Base-by-base conservation (phyloP, 441 rosid genomes). In the Pelargonium fulgidum region DNA sequence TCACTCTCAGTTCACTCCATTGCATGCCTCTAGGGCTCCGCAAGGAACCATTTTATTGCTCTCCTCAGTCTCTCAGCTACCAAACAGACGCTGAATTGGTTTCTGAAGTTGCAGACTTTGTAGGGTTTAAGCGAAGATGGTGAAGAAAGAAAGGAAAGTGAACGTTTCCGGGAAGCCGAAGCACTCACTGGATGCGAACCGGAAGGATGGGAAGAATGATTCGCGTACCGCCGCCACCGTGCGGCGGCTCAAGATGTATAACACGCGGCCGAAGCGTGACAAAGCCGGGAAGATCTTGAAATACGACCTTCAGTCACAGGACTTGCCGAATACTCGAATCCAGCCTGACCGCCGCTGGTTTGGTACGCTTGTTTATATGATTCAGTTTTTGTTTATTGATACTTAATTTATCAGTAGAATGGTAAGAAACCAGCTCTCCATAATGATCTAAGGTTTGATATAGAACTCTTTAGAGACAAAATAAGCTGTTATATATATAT, bases 301-400 rank as follows among this genome's bases (percentile, higher is more conserved):
- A 80, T 81, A 88, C 61, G 97, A 90, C 67, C 82, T 85, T 13
- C 98, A 92, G 68, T 92, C 97, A 0, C 77, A 86, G 71, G 89
- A 87, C 0, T 73, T 92, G 33, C 99, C 99, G 11, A 75, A 73
- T 64, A 82, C 94, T 0, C 94, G 98, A 48, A 90, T 94, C 72
- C 90, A 81, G 24, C 91, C 96, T 0, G 98, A 94, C 73, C 87
- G 94, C 64, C 86, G 97, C 64, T 92, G 93, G 96, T 92, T 94
- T 41, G 96, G 99, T 91, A 61, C 7, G 89, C 75, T 12, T 17
- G 17, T 36, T 36, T 39, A 39, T 39, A 39, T 7, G 7, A n/a
- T n/a, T n/a, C n/a, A n/a, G n/a, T n/a, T 62, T 61, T 19, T 62
- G 12, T 4, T 20, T 24, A 48, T 4, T 62, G 36, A 7, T 5